These are phyloP conservation scores for Ceratocystis smalleyi DNA, from an alignment of 2,329 filamentous ascomycete species.

Conservation along the genomic window DNA sequence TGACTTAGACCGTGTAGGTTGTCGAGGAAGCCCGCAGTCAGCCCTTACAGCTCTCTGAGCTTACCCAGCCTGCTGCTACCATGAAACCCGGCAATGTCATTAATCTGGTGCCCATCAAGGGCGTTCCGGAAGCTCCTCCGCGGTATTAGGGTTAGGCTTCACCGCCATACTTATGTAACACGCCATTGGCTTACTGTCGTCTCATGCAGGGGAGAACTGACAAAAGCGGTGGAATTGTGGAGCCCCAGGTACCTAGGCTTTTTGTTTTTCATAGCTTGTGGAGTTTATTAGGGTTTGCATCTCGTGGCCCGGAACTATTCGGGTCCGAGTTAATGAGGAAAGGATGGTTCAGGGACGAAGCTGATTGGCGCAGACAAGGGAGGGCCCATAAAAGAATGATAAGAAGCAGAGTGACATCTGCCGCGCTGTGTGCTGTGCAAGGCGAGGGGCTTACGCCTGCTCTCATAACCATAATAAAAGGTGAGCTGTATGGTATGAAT, in stretches of 20 bases:
- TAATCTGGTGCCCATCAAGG: too few relatives aligned
- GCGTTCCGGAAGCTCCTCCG: too few relatives aligned
- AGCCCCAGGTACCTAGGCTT: not conserved
- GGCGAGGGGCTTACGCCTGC: not conserved
- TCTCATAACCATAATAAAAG: too few relatives aligned
- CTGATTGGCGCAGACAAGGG: not conserved
- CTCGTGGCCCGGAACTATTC: not conserved
- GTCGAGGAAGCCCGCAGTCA: not conserved
- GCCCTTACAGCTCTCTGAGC: not conserved
- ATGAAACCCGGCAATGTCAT: too few relatives aligned
- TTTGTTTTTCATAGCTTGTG: not conserved
- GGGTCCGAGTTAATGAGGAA: not conserved
- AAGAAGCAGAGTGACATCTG: too few relatives aligned
- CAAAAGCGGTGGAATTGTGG: not conserved
- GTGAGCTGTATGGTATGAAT: too few relatives aligned
- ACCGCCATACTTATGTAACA: constrained; percentile 1
- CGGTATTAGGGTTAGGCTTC: not conserved
- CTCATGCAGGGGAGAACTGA: constrained; percentile 3
- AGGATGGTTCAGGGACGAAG: not conserved
- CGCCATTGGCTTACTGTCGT: not conserved
- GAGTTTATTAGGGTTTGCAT: not conserved
- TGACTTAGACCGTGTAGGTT: not conserved
- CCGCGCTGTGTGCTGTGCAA: too few relatives aligned
- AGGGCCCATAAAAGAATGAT: not conserved
- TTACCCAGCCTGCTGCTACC: too few relatives aligned